These are phyloP conservation scores for Colletotrichum tropicicola DNA, from an alignment of 2,329 filamentous ascomycete species.

Conservation along the genomic window DNA sequence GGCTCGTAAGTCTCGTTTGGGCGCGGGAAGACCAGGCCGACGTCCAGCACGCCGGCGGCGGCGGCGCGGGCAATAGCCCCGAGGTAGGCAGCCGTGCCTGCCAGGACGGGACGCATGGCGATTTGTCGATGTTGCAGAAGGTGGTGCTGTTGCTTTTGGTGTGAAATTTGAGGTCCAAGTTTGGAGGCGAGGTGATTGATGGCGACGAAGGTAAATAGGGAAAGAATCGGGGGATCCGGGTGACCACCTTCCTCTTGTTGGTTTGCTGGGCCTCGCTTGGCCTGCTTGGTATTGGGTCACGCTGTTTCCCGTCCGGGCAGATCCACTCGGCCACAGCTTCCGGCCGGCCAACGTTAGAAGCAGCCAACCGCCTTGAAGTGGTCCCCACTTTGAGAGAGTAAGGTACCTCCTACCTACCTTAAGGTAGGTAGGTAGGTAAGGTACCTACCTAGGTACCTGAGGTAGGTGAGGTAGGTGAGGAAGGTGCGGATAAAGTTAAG, in stretches of 20 bases:
- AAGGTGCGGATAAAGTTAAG: no score
- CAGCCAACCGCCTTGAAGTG: no score
- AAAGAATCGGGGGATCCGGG: not conserved
- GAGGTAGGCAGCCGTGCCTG: slow-evolving; percentile 17
- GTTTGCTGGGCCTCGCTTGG: not conserved
- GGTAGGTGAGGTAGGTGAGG: no score
- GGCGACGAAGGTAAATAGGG: not conserved
- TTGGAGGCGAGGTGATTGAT: not conserved
- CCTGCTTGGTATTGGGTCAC: slow-evolving; percentile 35
- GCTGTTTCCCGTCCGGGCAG: no score
- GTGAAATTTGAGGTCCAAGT: not conserved
- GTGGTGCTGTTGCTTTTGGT: not conserved
- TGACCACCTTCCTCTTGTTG: no score
- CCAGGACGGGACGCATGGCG: not conserved
- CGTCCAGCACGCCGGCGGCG: slow-evolving; percentile 32
- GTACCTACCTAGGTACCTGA: no score
- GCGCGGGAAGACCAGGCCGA: slow-evolving; percentile 41
- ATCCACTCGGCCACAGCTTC: no score
- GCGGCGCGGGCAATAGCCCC: slow-evolving; percentile 19
- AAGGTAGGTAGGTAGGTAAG: no score
- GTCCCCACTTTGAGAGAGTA: no score
- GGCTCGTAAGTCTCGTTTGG: slow-evolving; percentile 40
- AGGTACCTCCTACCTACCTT: no score
- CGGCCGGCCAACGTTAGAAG: no score
- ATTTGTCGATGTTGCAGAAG: not conserved